Percentiles rank a stretch among this genome's conserved stretches.
Conservation (phyloP, 2,329 filamentous ascomycete species). For the Epichloe coenophiala region DNA sequence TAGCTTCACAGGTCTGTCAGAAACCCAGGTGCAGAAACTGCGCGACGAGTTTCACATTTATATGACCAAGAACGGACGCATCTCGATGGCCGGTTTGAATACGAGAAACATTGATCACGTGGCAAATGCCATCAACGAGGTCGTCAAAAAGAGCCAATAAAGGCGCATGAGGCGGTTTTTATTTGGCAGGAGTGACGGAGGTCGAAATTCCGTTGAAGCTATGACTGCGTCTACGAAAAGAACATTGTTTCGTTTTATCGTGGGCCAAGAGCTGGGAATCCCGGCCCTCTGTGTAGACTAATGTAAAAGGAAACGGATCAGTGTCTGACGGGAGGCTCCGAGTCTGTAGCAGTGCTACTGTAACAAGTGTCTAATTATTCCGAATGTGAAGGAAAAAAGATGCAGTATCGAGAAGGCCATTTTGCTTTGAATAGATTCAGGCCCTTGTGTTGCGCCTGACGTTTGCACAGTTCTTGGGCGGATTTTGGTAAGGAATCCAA, state of each 20-base stretch:
- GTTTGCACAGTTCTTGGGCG: no score
- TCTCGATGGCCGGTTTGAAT: constrained; percentile 97
- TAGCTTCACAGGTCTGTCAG: constrained; percentile 72
- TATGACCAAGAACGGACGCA: constrained; percentile 96
- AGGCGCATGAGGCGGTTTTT: not conserved
- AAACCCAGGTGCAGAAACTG: constrained; percentile 59
- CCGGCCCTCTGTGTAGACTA: constrained; percentile 1
- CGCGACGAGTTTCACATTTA: constrained; percentile 63
- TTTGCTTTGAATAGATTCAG: no score
- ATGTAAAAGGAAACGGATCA: not conserved
- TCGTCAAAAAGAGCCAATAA: constrained; percentile 37
- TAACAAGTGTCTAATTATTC: no score
- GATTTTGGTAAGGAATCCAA: no score
- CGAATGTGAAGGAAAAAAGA: no score
- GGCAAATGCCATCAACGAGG: constrained; percentile 75
- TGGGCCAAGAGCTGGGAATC: constrained; percentile 6
- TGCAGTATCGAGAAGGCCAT: no score
- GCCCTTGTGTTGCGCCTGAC: no score
- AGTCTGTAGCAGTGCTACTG: no score
- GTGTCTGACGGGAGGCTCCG: no score
- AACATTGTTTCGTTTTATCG: not conserved
- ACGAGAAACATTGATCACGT: constrained; percentile 87
- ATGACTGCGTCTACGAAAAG: not conserved
- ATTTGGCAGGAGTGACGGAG: not conserved
- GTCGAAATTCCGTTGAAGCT: not conserved